Percentiles rank a stretch among this genome's conserved stretches.
Evolutionary conservation across 495 filamentous ascomycete species (phyloP).

Genomic region (Lepidopterella palustris): DNA sequence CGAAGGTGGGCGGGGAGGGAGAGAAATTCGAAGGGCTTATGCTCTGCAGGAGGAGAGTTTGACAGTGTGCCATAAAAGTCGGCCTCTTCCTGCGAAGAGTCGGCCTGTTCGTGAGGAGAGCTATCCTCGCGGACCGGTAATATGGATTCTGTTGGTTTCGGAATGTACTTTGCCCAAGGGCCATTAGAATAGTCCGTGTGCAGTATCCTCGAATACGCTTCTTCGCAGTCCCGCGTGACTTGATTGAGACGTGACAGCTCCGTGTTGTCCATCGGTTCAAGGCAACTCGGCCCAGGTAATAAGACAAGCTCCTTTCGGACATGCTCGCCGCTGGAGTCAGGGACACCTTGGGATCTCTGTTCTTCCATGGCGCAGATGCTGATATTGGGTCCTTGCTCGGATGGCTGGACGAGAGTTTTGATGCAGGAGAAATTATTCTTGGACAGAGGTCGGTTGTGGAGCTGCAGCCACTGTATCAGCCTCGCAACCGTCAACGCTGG

Average conservation of each 20-base stretch:
- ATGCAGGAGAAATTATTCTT: background rate
- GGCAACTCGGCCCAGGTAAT: background rate
- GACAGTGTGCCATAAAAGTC: too few species aligned
- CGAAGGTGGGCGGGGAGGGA: conserved; percentile 19
- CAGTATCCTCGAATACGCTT: too few species aligned
- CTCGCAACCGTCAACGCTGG: background rate
- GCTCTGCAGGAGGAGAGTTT: too few species aligned
- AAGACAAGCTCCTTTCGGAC: background rate
- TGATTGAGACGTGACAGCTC: too few species aligned
- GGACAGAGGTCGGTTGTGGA: background rate
- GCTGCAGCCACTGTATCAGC: conserved; percentile 6
- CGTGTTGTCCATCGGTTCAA: too few species aligned
- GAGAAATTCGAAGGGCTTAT: background rate
- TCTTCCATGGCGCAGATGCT: background rate
- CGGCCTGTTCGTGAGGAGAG: too few species aligned
- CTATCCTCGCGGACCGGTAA: too few species aligned
- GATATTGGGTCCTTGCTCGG: background rate
- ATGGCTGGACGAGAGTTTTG: background rate
- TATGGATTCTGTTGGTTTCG: too few species aligned
- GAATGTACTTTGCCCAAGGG: too few species aligned
- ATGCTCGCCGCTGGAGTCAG: background rate
- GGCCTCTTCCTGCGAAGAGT: too few species aligned
- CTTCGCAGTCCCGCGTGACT: too few species aligned
- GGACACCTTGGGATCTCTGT: background rate
- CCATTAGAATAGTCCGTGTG: too few species aligned